These are phyloP conservation scores for Tephrocybe sp. DNA, from an alignment of 768 basidiomycete genomes.

Conservation along the genomic window DNA sequence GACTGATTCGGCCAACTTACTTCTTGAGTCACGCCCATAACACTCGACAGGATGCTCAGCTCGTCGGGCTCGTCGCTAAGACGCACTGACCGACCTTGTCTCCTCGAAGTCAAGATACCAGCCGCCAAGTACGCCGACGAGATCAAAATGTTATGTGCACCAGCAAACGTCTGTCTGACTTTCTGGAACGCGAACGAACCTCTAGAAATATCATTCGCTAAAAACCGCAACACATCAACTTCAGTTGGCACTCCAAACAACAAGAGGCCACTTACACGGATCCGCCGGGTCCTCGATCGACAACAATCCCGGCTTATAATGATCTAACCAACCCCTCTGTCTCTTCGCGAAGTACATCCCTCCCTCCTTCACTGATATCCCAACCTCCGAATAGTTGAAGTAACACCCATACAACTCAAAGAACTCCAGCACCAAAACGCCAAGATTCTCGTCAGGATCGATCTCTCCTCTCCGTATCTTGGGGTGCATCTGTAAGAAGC, in stretches of 20 bases:
- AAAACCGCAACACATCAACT: conserved; percentile 7
- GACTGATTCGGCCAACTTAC: conserved; percentile 36
- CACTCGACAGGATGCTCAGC: conserved; percentile 73
- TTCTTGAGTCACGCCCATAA: conserved; percentile 84
- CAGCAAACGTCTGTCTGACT: conserved; percentile 81
- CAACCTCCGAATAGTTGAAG: conserved; percentile 90
- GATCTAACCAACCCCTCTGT: conserved; percentile 77
- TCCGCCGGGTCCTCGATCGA: conserved; percentile 95
- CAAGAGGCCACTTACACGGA: conserved; percentile 51
- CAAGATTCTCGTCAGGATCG: conserved; percentile 82
- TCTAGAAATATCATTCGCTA: conserved; percentile 93
- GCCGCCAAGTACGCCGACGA: conserved; percentile 66
- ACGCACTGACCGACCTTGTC: conserved; percentile 44
- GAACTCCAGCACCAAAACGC: conserved; percentile 94
- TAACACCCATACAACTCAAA: conserved; percentile 92
- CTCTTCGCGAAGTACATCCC: conserved; percentile 88
- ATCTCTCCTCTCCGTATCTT: conserved; percentile 89
- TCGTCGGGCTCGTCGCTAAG: conserved; percentile 55
- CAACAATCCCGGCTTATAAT: conserved; percentile 52
- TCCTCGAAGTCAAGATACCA: conserved; percentile 57
- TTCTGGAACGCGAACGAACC: conserved; percentile 83
- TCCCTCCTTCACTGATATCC: conserved; percentile 84
- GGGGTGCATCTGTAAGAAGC: conserved; percentile 97
- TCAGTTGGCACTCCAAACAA: background rate
- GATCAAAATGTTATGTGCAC: conserved; percentile 77